These are phyloP conservation scores for Reticulomyxa filosa DNA, from an alignment of 78 protist species.

Conservation along the genomic window DNA sequence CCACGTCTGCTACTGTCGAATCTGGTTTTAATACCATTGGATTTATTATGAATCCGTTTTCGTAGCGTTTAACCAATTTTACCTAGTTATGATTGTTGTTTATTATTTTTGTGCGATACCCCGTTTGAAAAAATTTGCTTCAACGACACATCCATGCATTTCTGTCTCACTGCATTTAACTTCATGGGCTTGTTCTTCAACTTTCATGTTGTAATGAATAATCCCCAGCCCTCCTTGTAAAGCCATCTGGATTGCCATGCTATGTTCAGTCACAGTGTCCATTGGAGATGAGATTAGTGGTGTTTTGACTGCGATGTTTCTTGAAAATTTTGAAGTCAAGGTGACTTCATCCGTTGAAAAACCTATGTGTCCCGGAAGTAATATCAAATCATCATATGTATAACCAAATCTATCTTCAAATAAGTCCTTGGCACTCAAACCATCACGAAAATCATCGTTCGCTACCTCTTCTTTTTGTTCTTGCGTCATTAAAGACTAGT, in stretches of 20 bases:
- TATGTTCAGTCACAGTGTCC: constrained; percentile 77
- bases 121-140: too few relatives aligned
- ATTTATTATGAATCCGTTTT: constrained; percentile 58
- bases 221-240: constrained; percentile 75
- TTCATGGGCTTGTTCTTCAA: constrained; percentile 46
- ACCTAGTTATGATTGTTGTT: too few relatives aligned
- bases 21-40: constrained; percentile 47
- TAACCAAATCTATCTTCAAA: too few relatives aligned
- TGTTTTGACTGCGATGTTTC: too few relatives aligned
- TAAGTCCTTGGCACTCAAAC: too few relatives aligned
- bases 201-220: constrained; percentile 55
- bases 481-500: too few relatives aligned
- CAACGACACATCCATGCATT: too few relatives aligned
- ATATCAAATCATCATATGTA: neutral
- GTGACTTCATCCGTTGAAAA: neutral
- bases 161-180: too few relatives aligned
- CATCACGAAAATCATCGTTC: too few relatives aligned
- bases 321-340: neutral
- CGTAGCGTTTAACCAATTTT: constrained; percentile 23
- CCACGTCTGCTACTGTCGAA: constrained; percentile 25
- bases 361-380: neutral
- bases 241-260: constrained; percentile 79
- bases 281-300: constrained; percentile 53
- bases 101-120: too few relatives aligned
- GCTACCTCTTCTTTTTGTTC: too few relatives aligned